Conservation (phyloP, 345 rosid species). For the Eucalyptus sp. region DNA sequence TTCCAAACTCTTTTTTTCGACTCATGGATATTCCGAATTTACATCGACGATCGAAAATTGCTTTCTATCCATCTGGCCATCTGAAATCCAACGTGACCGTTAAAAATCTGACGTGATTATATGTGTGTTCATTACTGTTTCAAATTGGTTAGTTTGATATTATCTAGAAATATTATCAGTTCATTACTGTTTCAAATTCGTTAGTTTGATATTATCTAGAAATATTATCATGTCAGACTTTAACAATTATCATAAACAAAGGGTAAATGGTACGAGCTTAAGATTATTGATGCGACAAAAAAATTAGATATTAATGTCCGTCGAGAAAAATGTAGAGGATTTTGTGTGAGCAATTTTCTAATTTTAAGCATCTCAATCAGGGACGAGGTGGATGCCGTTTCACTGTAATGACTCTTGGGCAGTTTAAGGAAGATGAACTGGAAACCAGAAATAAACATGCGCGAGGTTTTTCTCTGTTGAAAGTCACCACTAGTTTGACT, state of each 20-base stretch:
- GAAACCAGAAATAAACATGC: not conserved
- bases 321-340: not conserved
- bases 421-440: not conserved
- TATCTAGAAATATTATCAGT: not conserved
- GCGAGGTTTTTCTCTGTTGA: not conserved
- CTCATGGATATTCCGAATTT: not conserved
- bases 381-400: not conserved
- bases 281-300: no score
- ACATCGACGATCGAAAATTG: not conserved
- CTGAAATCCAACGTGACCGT: not conserved
- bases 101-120: not conserved
- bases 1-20: not conserved
- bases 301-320: not conserved
- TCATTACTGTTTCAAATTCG: not conserved
- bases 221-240: not conserved
- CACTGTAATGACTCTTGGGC: not conserved
- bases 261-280: no score
- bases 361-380: not conserved
- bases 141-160: no score
- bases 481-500: not conserved
- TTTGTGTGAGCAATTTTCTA: not conserved
- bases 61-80: not conserved
- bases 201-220: rapidly evolving
- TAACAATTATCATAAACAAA: no score
- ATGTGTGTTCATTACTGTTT: not conserved